These are phyloP conservation scores for Exophiala spinifera DNA, from an alignment of 2,329 filamentous ascomycete genomes.

Conservation along the genomic window DNA sequence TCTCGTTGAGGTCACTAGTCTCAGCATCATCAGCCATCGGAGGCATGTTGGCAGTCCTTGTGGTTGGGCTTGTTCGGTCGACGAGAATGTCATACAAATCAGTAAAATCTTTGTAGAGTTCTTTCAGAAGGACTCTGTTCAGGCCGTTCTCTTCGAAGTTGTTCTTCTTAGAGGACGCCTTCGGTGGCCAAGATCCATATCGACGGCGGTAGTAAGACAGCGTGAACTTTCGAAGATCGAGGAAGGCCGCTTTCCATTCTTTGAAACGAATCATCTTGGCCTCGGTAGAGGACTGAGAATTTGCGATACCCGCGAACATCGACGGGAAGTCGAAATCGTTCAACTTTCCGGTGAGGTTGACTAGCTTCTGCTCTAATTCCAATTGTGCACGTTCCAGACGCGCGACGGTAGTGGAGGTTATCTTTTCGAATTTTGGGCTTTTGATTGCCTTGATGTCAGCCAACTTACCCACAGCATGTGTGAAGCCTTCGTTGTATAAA, in stretches of 20 bases:
- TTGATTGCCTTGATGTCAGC: conserved; percentile 68
- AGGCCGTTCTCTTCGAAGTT: conserved; percentile 80
- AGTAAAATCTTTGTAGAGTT: conserved; percentile 81
- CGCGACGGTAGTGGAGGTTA: conserved; percentile 69
- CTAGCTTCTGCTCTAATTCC: conserved; percentile 71
- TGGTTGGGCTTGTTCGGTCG: conserved; percentile 74
- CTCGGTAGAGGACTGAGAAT: conserved; percentile 73
- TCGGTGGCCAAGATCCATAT: conserved; percentile 82
- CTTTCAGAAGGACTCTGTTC: conserved; percentile 76
- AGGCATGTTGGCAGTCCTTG: conserved; percentile 69
- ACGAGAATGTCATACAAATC: conserved; percentile 84
- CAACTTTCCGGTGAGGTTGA: conserved; percentile 68
- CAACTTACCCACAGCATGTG: conserved; percentile 83
- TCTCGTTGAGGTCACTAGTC: conserved; percentile 51
- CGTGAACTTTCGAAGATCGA: conserved; percentile 70
- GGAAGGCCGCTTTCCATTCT: conserved; percentile 73
- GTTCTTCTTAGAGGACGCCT: conserved; percentile 88
- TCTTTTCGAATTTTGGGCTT: conserved; percentile 65
- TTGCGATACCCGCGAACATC: conserved; percentile 82
- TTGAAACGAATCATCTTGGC: conserved; percentile 79
- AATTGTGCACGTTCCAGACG: conserved; percentile 79
- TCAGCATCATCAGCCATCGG: conserved; percentile 55
- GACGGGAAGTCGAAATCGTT: conserved; percentile 88
- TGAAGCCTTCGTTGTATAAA: conserved; percentile 87
- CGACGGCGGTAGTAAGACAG: conserved; percentile 66